These are phyloP conservation scores for Rubroboletus satanas DNA, from an alignment of 768 basidiomycete genomes.

Conservation along the genomic window DNA sequence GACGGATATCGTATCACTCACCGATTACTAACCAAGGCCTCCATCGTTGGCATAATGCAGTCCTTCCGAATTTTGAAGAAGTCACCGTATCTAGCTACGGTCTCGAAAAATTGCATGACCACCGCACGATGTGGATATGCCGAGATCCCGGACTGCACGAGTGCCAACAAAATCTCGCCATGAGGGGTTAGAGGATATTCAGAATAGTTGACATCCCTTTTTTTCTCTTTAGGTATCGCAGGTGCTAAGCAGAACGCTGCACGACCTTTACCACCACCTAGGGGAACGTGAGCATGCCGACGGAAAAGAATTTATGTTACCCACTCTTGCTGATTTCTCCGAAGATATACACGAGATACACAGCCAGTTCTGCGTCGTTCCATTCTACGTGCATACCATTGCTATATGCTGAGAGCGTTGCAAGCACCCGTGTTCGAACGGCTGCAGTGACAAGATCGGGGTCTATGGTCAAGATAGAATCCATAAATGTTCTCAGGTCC, in stretches of 20 bases:
- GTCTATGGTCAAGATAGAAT: slow-evolving; percentile 83
- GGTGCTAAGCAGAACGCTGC: slow-evolving; percentile 83
- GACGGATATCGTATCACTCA: slow-evolving; percentile 35
- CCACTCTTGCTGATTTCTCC: slow-evolving; percentile 89
- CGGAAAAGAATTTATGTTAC: slow-evolving; percentile 20
- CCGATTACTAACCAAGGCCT: slow-evolving; percentile 84
- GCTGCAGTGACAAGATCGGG: slow-evolving; percentile 78
- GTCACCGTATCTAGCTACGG: slow-evolving; percentile 85
- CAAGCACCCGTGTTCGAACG: slow-evolving; percentile 66
- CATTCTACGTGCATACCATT: slow-evolving; percentile 68
- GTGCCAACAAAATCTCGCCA: slow-evolving; percentile 83
- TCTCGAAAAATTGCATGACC: slow-evolving; percentile 89
- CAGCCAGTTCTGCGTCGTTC: slow-evolving; percentile 90
- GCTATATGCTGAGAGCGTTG: slow-evolving; percentile 65
- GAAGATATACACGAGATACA: slow-evolving; percentile 92
- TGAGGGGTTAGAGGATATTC: slow-evolving; percentile 83
- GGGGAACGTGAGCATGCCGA: slow-evolving; percentile 3
- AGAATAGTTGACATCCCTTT: slow-evolving; percentile 66
- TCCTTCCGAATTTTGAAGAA: slow-evolving; percentile 95
- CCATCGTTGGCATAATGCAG: slow-evolving; percentile 80
- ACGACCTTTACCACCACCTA: slow-evolving; percentile 78
- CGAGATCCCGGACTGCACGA: slow-evolving; percentile 80
- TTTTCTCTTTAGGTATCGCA: slow-evolving; percentile 60
- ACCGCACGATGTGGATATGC: slow-evolving; percentile 82
- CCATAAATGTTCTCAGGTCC: slow-evolving; percentile 85